phyloP scores from a whole-genome alignment of 352 stramenopile genomes.

The Pythium pectinolyticum region DNA sequence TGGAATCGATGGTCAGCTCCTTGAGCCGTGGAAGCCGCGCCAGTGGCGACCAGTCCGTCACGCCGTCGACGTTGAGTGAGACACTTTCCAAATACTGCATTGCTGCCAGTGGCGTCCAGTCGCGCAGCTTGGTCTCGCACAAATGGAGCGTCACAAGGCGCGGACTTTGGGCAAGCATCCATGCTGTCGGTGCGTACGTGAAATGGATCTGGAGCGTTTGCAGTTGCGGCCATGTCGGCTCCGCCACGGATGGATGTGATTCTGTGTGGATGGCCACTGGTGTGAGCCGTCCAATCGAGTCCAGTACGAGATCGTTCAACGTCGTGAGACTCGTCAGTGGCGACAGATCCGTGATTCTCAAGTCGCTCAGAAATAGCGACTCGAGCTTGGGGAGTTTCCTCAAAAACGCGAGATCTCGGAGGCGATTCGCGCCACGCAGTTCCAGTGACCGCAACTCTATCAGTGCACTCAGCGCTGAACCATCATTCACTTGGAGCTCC shows the following conservation, averaged over 20 bases:
- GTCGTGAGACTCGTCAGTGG: constrained; percentile 1
- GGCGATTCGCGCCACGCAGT: background rate
- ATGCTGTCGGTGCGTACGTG: background rate
- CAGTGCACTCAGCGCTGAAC: background rate
- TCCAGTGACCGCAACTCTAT: constrained; percentile 7
- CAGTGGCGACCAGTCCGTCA: constrained; percentile 19
- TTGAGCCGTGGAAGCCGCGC: constrained; percentile 3
- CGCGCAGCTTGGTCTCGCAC: constrained; percentile 1
- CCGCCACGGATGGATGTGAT: background rate
- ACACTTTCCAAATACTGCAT: constrained; percentile 8
- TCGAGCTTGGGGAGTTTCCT: constrained; percentile 4
- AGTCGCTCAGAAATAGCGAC: background rate
- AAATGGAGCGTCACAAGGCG: constrained; percentile 11
- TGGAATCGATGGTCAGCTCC: constrained; percentile 10
- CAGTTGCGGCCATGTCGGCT: constrained; percentile 4
- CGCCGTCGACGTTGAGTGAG: constrained; percentile 15
- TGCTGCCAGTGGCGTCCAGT: constrained; percentile 6
- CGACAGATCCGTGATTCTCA: constrained; percentile 10
- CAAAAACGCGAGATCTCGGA: constrained; percentile 10
- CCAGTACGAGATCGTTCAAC: constrained; percentile 17
- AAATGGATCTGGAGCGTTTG: constrained; percentile 22
- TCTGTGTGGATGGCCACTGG: background rate
- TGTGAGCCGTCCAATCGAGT: constrained; percentile 1
- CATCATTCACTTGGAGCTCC: background rate
- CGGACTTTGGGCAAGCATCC: constrained; percentile 7